A percentile compares a stretch with the other conserved stretches of the same genome.
Conservation (phyloP, 495 filamentous ascomycete genomes). For the Daldinia bambusicola region DNA sequence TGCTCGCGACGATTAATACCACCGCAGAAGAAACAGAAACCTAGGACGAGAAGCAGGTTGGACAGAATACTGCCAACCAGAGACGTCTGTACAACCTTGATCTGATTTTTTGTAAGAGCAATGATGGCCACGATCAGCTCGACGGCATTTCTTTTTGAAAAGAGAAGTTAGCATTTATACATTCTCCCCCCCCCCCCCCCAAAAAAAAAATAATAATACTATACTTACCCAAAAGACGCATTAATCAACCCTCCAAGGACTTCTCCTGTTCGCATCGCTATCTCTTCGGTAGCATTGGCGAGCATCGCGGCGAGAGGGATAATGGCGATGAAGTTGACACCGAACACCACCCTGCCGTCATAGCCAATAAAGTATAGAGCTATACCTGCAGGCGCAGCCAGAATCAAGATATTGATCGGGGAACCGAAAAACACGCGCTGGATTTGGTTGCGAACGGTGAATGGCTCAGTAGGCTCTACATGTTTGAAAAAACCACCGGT, state of each 20-base stretch:
- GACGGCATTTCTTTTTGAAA: conserved; percentile 75
- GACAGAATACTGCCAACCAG: conserved; percentile 91
- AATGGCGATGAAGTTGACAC: conserved; percentile 90
- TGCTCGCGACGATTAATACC: conserved; percentile 83
- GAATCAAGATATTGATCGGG: conserved; percentile 84
- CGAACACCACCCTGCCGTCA: conserved; percentile 73
- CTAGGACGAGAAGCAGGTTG: conserved; percentile 89
- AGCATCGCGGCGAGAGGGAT: conserved; percentile 88
- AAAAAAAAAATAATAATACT: too few species aligned
- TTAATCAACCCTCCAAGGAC: conserved; percentile 88
- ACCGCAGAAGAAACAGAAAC: conserved; percentile 93
- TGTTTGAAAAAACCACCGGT: conserved; percentile 53
- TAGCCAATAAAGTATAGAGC: conserved; percentile 70
- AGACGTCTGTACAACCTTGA: conserved; percentile 91
- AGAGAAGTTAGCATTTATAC: conserved; percentile 26
- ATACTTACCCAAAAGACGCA: conserved; percentile 81
- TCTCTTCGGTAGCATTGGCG: conserved; percentile 91
- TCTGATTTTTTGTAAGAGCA: conserved; percentile 74
- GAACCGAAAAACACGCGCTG: conserved; percentile 77
- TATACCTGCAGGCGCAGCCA: conserved; percentile 83
- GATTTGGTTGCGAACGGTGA: conserved; percentile 76
- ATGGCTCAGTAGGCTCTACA: conserved; percentile 59
- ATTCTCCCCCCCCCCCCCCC: too few species aligned
- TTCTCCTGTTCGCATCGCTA: conserved; percentile 84
- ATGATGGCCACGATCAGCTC: conserved; percentile 92